A percentile compares a stretch with the other conserved stretches of the same genome.
Conservation (phyloP, 495 filamentous ascomycete genomes). For the Lichenothelia convexa region DNA sequence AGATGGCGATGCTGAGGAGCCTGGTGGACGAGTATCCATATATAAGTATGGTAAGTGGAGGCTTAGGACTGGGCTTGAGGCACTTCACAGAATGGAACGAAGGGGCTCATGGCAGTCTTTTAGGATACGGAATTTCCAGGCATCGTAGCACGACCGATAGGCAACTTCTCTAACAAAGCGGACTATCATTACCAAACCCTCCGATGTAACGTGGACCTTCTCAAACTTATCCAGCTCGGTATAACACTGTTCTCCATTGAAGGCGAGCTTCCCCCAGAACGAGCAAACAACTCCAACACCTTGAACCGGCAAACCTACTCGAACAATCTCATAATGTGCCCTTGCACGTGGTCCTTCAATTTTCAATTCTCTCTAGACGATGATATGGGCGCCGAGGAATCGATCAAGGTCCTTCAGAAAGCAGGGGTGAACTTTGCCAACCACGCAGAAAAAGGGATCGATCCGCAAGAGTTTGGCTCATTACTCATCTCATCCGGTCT, state of each 20-base stretch:
- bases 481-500: slow-evolving; percentile 80
- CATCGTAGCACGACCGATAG: slow-evolving; percentile 87
- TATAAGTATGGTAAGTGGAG: slow-evolving; percentile 74
- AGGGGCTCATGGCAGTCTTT: not conserved
- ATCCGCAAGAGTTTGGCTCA: slow-evolving; percentile 70
- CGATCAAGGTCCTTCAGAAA: slow-evolving; percentile 69
- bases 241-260: slow-evolving; percentile 79
- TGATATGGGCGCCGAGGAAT: slow-evolving; percentile 92
- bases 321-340: slow-evolving; percentile 37
- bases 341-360: slow-evolving; percentile 97
- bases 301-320: slow-evolving; percentile 26
- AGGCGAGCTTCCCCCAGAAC: slow-evolving; percentile 63
- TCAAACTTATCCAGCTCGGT: slow-evolving; percentile 92
- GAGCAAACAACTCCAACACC: slow-evolving; percentile 31
- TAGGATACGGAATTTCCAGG: slow-evolving; percentile 97
- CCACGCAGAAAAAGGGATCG: slow-evolving; percentile 78
- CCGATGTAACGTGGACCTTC: slow-evolving; percentile 87
- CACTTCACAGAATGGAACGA: not conserved
- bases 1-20: slow-evolving; percentile 62
- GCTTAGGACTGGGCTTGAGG: not conserved
- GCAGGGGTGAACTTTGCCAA: slow-evolving; percentile 75
- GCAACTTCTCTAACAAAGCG: slow-evolving; percentile 77
- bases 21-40: slow-evolving; percentile 82
- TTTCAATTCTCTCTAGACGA: slow-evolving; percentile 87
- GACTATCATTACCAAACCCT: slow-evolving; percentile 98